Base-by-base conservation (phyloP, 2,329 filamentous ascomycete species). In the Aureobasidium lini region DNA sequence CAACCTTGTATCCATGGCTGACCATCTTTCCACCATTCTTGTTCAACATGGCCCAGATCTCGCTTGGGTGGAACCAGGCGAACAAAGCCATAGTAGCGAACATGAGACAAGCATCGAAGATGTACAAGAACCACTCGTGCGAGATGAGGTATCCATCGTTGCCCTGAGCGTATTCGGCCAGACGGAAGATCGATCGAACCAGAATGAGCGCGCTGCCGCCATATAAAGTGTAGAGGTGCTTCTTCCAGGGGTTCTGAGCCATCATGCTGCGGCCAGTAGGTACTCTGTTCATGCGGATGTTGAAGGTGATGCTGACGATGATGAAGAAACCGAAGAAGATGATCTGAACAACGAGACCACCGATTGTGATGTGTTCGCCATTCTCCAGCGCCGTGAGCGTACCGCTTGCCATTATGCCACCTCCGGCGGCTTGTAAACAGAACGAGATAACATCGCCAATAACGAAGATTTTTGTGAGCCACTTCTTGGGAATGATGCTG, bases 281-380 rank as follows among this genome's bases (percentile, higher is more conserved):
- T 10, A 60, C 37, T 15, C 46, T 42, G 10, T 50, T 28, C 46
- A 71, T 61, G 13, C 70, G 63, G 2, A 62, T 43, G 54, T 72
- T 65, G 62, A 70, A 72, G 57, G 71, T 52, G 3, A 63, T 62
- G 10, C 64, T 67, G 23, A 65, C 60, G 31, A 70, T 18, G 62
- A 77, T 73, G 71, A 82, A 82, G 57, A 79, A 73, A 8, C 73
- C 69, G 66, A 82, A 82, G 64, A 79, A 78, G 56, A 73, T 48
- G 61, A 82, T 70, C 62, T 83, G 79, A 36, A 82, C 66, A 10
- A 76, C 70, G 3, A 82, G 71, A 3, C 80, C 80, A 5, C 65
- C 73, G 23, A 82, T 66, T 40, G 82, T 73, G 57, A 81, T 70
- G 59, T 72, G 70, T 36, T 77, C 69, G 52, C 75, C 74, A 3